Conservation (phyloP, 225 moss, liverwort and hornwort species). For the Physcomitrium patens region DNA sequence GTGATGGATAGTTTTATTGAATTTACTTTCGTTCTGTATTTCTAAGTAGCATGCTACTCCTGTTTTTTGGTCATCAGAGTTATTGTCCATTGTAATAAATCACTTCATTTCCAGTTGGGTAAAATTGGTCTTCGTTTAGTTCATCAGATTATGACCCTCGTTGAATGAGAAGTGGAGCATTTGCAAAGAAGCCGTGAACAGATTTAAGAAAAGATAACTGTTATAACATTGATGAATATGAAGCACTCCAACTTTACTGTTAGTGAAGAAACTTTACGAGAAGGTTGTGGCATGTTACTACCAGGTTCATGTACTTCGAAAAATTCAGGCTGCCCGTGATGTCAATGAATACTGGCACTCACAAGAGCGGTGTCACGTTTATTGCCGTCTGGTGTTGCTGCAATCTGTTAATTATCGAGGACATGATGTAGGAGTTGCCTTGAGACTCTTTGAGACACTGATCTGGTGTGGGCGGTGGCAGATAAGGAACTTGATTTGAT, state of each 20-base stretch:
- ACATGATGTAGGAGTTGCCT: neutral
- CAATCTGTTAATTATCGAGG: neutral
- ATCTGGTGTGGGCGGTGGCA: conserved; percentile 35
- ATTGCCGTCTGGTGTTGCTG: conserved; percentile 1
- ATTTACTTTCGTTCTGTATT: neutral
- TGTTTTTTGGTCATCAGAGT: neutral
- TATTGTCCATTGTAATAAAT: neutral
- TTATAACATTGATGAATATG: neutral
- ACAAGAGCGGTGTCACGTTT: conserved; percentile 20
- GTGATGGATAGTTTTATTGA: neutral
- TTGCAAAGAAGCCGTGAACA: neutral
- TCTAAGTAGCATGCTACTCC: neutral
- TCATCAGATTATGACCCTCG: too few species aligned
- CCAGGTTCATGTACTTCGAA: neutral
- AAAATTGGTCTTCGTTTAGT: conserved; percentile 10
- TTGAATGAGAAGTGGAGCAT: neutral
- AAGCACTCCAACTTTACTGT: neutral
- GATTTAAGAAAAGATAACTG: neutral
- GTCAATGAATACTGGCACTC: neutral
- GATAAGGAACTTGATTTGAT: conserved; percentile 89
- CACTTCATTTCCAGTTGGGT: too few species aligned
- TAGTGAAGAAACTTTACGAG: neutral
- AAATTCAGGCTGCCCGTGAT: conserved; percentile 18
- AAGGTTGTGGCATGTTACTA: conserved; percentile 4
- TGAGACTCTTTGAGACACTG: neutral